A percentile compares a stretch with the other conserved stretches of the same genome.
Conservation (phyloP, 1,284 basidiomycete species). For the Cyathus pygmaeus region DNA sequence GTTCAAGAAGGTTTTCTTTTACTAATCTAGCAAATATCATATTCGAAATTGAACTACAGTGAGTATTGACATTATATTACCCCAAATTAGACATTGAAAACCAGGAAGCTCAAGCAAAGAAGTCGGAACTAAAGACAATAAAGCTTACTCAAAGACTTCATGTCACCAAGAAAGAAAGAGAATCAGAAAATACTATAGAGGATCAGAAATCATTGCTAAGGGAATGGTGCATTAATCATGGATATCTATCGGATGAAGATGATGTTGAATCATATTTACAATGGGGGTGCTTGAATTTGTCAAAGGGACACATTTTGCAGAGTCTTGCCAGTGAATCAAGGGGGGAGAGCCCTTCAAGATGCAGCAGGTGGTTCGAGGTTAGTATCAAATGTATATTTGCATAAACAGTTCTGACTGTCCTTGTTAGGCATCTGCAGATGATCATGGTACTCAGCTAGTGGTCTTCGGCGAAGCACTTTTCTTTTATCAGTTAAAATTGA, state of each 20-base stretch:
- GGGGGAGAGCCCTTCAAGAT: neutral
- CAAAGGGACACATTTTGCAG: neutral
- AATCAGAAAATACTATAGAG: neutral
- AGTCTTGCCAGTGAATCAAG: neutral
- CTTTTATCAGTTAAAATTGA: neutral
- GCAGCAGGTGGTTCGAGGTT: neutral
- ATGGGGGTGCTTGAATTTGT: neutral
- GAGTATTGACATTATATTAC: conserved; percentile 14
- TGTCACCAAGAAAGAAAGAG: neutral
- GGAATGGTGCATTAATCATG: neutral
- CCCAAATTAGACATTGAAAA: neutral
- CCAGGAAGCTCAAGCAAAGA: neutral
- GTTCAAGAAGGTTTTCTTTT: conserved; percentile 24
- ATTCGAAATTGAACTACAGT: conserved; percentile 18
- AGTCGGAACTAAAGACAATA: neutral
- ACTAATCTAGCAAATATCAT: conserved; percentile 25
- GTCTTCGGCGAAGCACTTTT: neutral
- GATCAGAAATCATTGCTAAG: neutral
- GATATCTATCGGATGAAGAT: too few species aligned
- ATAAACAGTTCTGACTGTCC: too few species aligned
- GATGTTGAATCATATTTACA: too few species aligned
- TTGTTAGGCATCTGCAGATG: too few species aligned
- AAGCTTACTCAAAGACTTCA: neutral
- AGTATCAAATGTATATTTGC: too few species aligned
- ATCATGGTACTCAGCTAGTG: too few species aligned